A percentile compares a stretch with the other conserved stretches of the same genome.
phyloP scores from a whole-genome alignment of 2,329 filamentous ascomycete genomes.

The Curvularia sp. region DNA sequence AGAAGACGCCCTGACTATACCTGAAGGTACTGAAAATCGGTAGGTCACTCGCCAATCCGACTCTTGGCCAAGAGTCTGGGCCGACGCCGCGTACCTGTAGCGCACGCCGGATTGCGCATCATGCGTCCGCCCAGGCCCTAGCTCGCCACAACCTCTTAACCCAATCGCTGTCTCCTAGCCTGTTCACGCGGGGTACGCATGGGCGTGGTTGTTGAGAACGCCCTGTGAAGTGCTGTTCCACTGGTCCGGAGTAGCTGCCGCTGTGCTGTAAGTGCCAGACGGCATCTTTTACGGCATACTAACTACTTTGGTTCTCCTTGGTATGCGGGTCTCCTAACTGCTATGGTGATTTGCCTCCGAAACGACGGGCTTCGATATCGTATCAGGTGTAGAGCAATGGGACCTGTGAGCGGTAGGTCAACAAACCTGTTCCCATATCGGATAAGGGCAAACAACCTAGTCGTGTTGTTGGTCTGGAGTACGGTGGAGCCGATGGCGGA shows the following conservation, averaged over 20 bases:
- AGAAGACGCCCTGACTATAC: constrained; percentile 8
- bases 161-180: constrained; percentile 4
- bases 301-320: constrained; percentile 6
- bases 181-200: constrained; percentile 15
- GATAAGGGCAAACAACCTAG: constrained; percentile 3
- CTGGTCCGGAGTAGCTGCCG: constrained; percentile 14
- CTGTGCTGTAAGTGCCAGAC: constrained; percentile 10
- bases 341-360: constrained; percentile 10
- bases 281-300: background rate
- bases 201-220: constrained; percentile 5
- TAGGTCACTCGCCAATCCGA: constrained; percentile 1
- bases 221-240: background rate
- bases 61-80: constrained; percentile 15
- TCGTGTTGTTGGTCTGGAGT: constrained; percentile 18
- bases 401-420: background rate
- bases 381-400: constrained; percentile 5
- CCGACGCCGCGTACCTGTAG: constrained; percentile 19
- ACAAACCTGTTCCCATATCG: background rate
- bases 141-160: constrained; percentile 1
- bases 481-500: constrained; percentile 17
- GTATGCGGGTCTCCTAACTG: constrained; percentile 4
- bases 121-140: constrained; percentile 15
- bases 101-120: constrained; percentile 9
- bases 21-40: constrained; percentile 10
- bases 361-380: constrained; percentile 10